Conservation (phyloP, 148 eudicot genomes). For the Rhododendron mucronatum region DNA sequence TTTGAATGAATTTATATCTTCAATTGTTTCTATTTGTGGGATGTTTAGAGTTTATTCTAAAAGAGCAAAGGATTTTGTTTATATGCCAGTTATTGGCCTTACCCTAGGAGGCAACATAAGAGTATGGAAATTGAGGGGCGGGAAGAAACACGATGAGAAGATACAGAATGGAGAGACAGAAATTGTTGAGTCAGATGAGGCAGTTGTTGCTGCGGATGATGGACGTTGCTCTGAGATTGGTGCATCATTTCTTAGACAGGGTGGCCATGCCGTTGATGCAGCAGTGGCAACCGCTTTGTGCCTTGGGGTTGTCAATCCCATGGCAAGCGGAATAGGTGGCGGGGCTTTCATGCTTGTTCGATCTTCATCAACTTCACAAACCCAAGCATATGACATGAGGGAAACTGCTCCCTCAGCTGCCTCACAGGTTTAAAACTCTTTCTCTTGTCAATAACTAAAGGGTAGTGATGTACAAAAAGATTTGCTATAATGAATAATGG, state of each 20-base stretch:
- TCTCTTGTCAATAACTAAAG: not conserved
- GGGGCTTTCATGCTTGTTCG: constrained; percentile 92
- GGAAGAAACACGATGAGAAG: constrained; percentile 7
- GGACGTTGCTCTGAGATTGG: constrained; percentile 88
- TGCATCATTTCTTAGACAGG: constrained; percentile 50
- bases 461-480: not conserved
- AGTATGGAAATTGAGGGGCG: constrained; percentile 13
- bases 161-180: constrained; percentile 19
- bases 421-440: constrained; percentile 47
- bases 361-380: constrained; percentile 45
- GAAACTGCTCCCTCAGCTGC: constrained; percentile 93
- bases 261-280: constrained; percentile 96
- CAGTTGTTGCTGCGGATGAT: constrained; percentile 94
- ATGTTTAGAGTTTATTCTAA: not conserved
- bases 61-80: not conserved
- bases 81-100: constrained; percentile 31
- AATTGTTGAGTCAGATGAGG: constrained; percentile 54
- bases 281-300: constrained; percentile 90
- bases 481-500: not conserved
- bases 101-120: constrained; percentile 23
- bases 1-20: not conserved
- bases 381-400: constrained; percentile 71
- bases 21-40: not conserved
- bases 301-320: constrained; percentile 73
- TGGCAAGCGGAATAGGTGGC: constrained; percentile 92